Evolutionary conservation across 768 basidiomycete genomes (phyloP).

Genomic region (Pleurotus tuoliensis): DNA sequence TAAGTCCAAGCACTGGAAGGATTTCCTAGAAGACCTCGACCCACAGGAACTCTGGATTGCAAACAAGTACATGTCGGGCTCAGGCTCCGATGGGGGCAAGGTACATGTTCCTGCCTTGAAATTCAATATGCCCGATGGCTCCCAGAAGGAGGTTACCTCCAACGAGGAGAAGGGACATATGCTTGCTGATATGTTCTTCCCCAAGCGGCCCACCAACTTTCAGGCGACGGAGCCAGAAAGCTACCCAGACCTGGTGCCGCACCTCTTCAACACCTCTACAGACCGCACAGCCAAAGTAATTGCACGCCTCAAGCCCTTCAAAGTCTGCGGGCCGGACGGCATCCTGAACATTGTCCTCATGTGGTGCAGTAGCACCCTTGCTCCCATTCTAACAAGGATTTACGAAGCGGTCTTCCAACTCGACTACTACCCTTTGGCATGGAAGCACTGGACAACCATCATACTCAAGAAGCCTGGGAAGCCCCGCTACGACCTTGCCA

Average conservation of each 20-base stretch:
- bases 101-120: constrained; percentile 14
- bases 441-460: constrained; percentile 22
- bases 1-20: constrained; percentile 14
- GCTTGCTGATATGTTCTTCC: constrained; percentile 19
- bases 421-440: constrained; percentile 8
- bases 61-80: constrained; percentile 5
- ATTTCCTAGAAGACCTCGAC: constrained; percentile 14
- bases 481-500: constrained; percentile 25
- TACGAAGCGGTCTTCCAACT: constrained; percentile 13
- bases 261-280: constrained; percentile 6
- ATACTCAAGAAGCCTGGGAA: constrained; percentile 32
- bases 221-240: constrained; percentile 10
- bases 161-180: constrained; percentile 11
- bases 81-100: constrained; percentile 7
- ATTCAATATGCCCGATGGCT: not conserved
- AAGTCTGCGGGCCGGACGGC: constrained; percentile 20
- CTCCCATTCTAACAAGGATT: constrained; percentile 11
- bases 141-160: not conserved
- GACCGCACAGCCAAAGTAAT: constrained; percentile 11
- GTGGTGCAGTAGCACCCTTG: constrained; percentile 8
- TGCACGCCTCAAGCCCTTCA: constrained; percentile 12
- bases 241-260: constrained; percentile 9
- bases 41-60: constrained; percentile 14
- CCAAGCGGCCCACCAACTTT: not conserved
- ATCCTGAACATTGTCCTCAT: constrained; percentile 22